Conservation (phyloP, 106 monocot species). For the Phalaenopsis aphrodite region DNA sequence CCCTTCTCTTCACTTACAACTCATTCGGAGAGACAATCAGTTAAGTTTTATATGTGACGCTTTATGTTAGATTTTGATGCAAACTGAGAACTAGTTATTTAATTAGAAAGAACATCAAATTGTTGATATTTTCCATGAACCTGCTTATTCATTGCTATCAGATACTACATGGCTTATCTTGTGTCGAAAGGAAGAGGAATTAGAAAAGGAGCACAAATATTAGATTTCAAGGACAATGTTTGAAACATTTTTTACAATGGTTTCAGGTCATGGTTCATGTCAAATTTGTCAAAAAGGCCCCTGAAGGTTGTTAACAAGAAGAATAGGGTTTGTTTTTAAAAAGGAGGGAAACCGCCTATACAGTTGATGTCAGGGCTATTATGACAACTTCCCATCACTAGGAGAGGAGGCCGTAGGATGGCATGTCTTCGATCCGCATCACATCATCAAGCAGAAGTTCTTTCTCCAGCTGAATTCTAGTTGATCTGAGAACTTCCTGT, state of each 20-base stretch:
- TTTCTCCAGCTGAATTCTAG: constrained; percentile 36
- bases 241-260: background rate
- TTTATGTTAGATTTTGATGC: too few relatives aligned
- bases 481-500: constrained; percentile 47
- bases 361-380: background rate
- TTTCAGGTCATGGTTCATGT: background rate
- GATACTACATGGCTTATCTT: too few relatives aligned
- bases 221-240: background rate
- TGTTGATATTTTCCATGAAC: too few relatives aligned
- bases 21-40: too few relatives aligned
- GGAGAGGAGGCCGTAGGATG: constrained; percentile 41
- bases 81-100: too few relatives aligned
- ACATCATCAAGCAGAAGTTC: constrained; percentile 54
- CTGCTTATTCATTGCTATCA: too few relatives aligned
- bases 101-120: too few relatives aligned
- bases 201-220: too few relatives aligned
- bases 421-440: constrained; percentile 52
- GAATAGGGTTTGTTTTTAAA: background rate
- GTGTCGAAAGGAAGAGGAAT: too few relatives aligned
- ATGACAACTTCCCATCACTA: constrained; percentile 9
- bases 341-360: background rate
- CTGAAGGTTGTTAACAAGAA: background rate
- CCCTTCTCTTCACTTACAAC: too few relatives aligned
- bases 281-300: background rate
- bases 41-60: too few relatives aligned